Evolutionary conservation across 2,329 filamentous ascomycete species (phyloP).

Genomic region (Diaporthe helianthi): DNA sequence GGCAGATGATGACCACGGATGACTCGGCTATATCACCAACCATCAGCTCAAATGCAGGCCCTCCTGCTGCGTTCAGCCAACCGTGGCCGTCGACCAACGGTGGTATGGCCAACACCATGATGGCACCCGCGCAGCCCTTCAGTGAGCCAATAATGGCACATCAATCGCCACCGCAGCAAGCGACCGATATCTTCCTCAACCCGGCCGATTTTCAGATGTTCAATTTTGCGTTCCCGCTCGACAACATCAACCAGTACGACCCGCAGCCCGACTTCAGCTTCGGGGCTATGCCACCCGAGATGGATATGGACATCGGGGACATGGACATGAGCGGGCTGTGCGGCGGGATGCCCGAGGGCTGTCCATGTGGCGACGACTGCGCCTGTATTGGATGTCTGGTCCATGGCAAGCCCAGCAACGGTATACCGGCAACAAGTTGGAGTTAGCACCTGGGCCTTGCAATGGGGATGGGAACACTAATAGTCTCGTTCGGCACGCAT

Average conservation of each 20-base stretch:
- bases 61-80: slow-evolving; percentile 21
- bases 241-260: slow-evolving; percentile 23
- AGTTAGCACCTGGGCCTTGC: neutral
- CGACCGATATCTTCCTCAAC: slow-evolving; percentile 33
- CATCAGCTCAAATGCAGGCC: slow-evolving; percentile 34
- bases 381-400: slow-evolving; percentile 64
- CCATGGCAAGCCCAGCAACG: slow-evolving; percentile 46
- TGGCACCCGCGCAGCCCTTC: slow-evolving; percentile 19
- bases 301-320: slow-evolving; percentile 23
- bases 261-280: slow-evolving; percentile 63
- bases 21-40: slow-evolving; percentile 2
- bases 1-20: slow-evolving; percentile 40
- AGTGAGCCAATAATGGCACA: slow-evolving; percentile 19
- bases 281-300: slow-evolving; percentile 44
- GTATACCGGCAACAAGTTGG: neutral
- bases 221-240: slow-evolving; percentile 33
- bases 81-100: slow-evolving; percentile 29
- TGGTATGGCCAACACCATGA: slow-evolving; percentile 27
- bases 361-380: slow-evolving; percentile 66
- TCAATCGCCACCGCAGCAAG: slow-evolving; percentile 32
- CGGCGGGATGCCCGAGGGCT: slow-evolving; percentile 40
- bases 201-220: slow-evolving; percentile 35
- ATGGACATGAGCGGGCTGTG: slow-evolving; percentile 33
- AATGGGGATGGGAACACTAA: neutral
- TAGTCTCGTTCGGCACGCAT: neutral